Evolutionary conservation across 169 alveolate genomes (phyloP).

Genomic region (Cryptosporidium parvum): DNA sequence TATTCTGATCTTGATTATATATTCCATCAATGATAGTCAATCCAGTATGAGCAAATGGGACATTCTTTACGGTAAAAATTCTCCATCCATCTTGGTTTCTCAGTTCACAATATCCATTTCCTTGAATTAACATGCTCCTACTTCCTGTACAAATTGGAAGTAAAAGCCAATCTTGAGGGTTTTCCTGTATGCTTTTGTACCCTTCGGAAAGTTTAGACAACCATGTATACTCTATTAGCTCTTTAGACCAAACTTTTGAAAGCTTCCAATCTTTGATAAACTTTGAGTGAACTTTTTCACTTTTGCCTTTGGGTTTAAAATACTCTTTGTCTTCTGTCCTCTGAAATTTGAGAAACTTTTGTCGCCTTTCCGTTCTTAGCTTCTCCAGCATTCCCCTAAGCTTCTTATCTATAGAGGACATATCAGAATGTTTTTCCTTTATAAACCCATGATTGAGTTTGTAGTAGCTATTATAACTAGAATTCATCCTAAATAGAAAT

Average conservation of each 20-base stretch:
- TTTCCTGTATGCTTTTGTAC: neutral
- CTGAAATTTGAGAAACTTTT: conserved; percentile 11
- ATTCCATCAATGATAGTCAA: conserved; percentile 66
- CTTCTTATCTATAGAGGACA: conserved; percentile 37
- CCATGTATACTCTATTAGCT: conserved; percentile 41
- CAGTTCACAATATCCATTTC: conserved; percentile 60
- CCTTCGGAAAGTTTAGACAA: neutral
- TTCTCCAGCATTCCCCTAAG: conserved; percentile 47
- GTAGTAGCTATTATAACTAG: conserved; percentile 13
- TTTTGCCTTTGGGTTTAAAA: neutral
- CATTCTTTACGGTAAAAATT: conserved; percentile 19
- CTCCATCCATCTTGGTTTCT: conserved; percentile 66
- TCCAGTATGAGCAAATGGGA: conserved; percentile 54
- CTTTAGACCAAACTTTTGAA: conserved; percentile 45
- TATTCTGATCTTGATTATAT: conserved; percentile 16
- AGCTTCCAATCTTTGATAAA: conserved; percentile 51
- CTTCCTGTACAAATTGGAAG: conserved; percentile 52
- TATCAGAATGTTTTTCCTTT: neutral
- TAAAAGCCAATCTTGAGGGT: conserved; percentile 43
- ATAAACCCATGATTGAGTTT: conserved; percentile 40
- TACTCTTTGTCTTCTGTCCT: neutral
- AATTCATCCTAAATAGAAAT: neutral
- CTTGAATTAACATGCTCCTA: conserved; percentile 53
- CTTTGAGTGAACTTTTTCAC: neutral
- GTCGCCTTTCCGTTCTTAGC: conserved; percentile 33